A percentile compares a stretch with the other conserved stretches of the same genome.
Conservation (phyloP, 768 basidiomycete species). For the Leucosporidium scottii region DNA sequence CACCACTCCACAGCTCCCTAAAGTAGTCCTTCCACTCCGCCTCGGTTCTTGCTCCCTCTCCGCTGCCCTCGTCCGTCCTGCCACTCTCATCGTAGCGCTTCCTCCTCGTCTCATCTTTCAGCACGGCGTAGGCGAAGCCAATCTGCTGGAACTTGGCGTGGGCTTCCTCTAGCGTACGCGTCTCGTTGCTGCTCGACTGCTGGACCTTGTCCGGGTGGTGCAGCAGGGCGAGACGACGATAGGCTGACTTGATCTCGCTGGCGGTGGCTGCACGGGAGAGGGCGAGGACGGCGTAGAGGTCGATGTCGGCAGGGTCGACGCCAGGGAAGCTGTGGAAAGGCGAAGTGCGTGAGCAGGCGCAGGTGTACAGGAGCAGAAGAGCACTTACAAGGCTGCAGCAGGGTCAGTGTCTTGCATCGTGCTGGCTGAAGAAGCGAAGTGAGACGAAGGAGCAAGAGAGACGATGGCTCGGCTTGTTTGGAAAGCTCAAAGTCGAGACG, state of each 20-base stretch:
- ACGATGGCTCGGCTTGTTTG: too few relatives aligned
- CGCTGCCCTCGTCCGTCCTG: conserved; percentile 63
- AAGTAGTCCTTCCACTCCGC: conserved; percentile 96
- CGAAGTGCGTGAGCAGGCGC: too few relatives aligned
- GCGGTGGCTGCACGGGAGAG: conserved; percentile 7
- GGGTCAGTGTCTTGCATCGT: too few relatives aligned
- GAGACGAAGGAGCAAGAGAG: too few relatives aligned
- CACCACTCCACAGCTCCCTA: conserved; percentile 36
- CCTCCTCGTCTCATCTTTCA: conserved; percentile 68
- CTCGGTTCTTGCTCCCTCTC: conserved; percentile 55
- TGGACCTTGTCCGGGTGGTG: conserved; percentile 77
- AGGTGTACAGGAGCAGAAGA: too few relatives aligned
- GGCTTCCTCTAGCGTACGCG: background rate
- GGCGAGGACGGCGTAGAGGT: conserved; percentile 31
- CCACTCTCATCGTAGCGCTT: conserved; percentile 79
- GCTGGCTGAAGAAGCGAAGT: too few relatives aligned
- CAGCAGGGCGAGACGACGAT: conserved; percentile 70
- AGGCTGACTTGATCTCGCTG: conserved; percentile 47
- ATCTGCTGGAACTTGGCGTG: conserved; percentile 42
- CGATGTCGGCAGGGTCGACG: background rate
- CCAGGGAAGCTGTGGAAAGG: too few relatives aligned
- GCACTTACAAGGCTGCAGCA: too few relatives aligned
- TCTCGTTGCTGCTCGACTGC: background rate
- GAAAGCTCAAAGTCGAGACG: too few relatives aligned
- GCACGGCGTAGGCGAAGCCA: conserved; percentile 85